phyloP scores from a whole-genome alignment of 2,329 filamentous ascomycete species.

The Dactylonectria macrodidyma region DNA sequence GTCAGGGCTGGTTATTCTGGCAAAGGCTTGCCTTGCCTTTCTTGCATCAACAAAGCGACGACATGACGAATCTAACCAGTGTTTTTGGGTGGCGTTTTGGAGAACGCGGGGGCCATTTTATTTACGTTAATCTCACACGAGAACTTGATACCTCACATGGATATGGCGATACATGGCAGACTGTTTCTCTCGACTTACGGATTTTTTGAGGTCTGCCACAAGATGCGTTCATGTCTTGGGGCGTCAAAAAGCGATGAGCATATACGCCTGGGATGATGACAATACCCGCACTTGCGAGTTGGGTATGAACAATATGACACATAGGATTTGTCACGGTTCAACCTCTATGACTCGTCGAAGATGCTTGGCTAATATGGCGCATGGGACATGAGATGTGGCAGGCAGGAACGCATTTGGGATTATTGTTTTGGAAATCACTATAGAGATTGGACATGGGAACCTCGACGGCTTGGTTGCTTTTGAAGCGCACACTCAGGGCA shows the following conservation, averaged over 20 bases:
- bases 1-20: constrained; percentile 23
- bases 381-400: constrained; percentile 15
- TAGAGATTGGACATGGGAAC: constrained; percentile 25
- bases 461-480: constrained; percentile 15
- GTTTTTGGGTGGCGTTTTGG: constrained; percentile 42
- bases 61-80: constrained; percentile 36
- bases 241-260: constrained; percentile 2
- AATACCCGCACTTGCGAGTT: constrained; percentile 1
- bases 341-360: constrained; percentile 4
- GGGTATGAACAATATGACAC: constrained; percentile 11
- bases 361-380: constrained; percentile 15
- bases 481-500: constrained; percentile 20
- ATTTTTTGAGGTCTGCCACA: constrained; percentile 24
- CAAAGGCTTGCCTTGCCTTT: constrained; percentile 11
- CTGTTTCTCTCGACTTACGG: constrained; percentile 34
- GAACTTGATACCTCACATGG: constrained; percentile 46
- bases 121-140: constrained; percentile 33
- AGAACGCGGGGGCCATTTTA: constrained; percentile 38
- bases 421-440: constrained; percentile 21
- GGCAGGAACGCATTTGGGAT: constrained; percentile 15
- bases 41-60: constrained; percentile 25
- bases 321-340: constrained; percentile 9
- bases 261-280: not conserved
- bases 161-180: constrained; percentile 33
- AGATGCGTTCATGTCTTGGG: constrained; percentile 6